phyloP scores from a whole-genome alignment of 768 basidiomycete genomes.

The Calocera cornea region DNA sequence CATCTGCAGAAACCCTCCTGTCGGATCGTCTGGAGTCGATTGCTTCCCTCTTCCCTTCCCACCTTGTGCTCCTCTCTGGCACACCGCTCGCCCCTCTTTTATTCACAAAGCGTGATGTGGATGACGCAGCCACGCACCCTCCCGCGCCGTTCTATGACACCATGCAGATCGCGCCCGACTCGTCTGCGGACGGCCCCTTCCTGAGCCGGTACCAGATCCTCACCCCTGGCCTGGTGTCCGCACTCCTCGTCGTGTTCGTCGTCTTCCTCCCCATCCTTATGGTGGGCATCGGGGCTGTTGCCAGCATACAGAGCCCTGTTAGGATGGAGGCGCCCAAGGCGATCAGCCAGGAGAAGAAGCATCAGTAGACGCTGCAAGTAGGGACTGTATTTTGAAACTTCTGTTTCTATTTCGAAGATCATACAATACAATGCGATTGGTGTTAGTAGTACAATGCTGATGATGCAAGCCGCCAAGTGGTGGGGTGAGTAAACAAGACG shows the following conservation, averaged over 20 bases:
- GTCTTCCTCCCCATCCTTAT: background rate
- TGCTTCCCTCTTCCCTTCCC: slow-evolving; percentile 38
- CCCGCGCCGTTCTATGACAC: background rate
- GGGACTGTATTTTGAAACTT: background rate
- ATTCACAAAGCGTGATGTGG: background rate
- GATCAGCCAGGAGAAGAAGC: slow-evolving; percentile 63
- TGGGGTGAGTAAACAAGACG: background rate
- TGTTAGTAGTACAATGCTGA: background rate
- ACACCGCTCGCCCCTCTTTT: slow-evolving; percentile 24
- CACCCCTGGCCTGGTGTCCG: slow-evolving; percentile 57
- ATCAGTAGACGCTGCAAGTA: slow-evolving; percentile 33
- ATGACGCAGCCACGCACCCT: background rate
- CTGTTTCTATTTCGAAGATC: background rate
- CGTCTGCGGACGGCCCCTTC: slow-evolving; percentile 20
- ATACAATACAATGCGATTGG: slow-evolving; percentile 3
- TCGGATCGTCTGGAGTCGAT: slow-evolving; percentile 38
- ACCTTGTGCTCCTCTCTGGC: slow-evolving; percentile 56
- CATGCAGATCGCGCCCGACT: slow-evolving; percentile 22
- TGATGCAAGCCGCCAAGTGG: background rate
- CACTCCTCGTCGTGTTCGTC: slow-evolving; percentile 51
- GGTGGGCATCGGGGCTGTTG: background rate
- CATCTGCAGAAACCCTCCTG: slow-evolving; percentile 32
- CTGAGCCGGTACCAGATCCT: slow-evolving; percentile 63
- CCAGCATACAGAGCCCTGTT: slow-evolving; percentile 37
- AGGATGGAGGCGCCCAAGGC: slow-evolving; percentile 50